Evolutionary conservation across 148 eudicot genomes (phyloP).

Genomic region (Polygonum aviculare): DNA sequence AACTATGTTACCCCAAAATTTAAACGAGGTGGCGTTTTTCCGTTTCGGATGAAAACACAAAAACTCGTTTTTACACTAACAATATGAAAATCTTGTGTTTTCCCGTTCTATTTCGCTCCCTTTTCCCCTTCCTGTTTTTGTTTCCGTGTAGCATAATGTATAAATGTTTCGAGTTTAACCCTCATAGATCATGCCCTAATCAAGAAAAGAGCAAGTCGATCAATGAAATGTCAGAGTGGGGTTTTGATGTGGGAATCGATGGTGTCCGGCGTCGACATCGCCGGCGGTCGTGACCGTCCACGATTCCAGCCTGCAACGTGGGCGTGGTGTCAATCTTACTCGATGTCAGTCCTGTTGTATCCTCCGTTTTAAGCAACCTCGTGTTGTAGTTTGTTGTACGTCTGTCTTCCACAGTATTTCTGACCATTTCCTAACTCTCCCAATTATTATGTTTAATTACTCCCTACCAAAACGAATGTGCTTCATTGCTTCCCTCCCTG

Average conservation of each 20-base stretch:
- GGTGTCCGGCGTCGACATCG: neutral
- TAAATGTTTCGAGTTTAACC: no score
- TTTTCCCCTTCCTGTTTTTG: no score
- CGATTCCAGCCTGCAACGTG: neutral
- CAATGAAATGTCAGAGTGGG: neutral
- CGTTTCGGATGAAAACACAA: no score
- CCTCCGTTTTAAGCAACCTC: constrained; percentile 8
- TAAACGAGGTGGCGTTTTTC: no score
- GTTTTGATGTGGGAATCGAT: neutral
- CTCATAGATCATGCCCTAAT: no score
- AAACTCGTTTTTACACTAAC: no score
- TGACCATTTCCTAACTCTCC: neutral
- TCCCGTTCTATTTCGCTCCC: no score
- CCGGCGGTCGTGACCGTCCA: neutral
- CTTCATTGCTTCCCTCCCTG: neutral
- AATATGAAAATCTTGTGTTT: no score
- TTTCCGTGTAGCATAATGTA: no score
- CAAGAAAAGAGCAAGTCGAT: no score
- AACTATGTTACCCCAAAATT: no score
- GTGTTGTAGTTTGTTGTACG: neutral
- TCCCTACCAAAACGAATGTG: constrained; percentile 1
- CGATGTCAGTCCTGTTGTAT: neutral
- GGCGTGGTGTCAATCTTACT: neutral
- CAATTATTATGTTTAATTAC: neutral
- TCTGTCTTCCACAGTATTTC: neutral